These are phyloP conservation scores for Chaetomium sp. DNA, from an alignment of 2,329 filamentous ascomycete species.

Conservation along the genomic window DNA sequence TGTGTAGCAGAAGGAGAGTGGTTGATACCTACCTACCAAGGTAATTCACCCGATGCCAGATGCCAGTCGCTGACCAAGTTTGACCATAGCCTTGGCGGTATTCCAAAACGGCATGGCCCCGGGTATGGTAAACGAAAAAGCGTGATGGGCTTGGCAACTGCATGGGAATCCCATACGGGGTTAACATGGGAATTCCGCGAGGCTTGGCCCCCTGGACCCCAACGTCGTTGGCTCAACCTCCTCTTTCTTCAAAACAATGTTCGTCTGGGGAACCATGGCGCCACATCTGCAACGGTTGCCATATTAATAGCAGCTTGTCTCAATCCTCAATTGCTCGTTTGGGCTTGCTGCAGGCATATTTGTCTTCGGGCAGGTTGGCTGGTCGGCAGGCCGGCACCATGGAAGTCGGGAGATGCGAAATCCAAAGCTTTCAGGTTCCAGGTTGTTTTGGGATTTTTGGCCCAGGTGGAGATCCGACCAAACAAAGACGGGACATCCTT, in stretches of 20 bases:
- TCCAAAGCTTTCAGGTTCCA: neutral
- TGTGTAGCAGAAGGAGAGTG: no score
- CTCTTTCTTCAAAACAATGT: neutral
- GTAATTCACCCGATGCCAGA: no score
- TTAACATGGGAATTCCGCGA: neutral
- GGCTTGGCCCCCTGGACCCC: neutral
- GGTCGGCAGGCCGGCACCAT: no score
- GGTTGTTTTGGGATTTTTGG: no score
- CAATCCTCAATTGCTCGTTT: neutral
- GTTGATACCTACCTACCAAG: no score
- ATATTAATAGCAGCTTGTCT: neutral
- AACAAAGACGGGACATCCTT: neutral
- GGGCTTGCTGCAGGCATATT: neutral
- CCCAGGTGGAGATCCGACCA: neutral
- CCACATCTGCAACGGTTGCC: neutral
- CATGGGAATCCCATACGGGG: neutral
- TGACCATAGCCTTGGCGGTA: neutral
- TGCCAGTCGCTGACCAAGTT: neutral
- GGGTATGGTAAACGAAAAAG: slow-evolving; percentile 9
- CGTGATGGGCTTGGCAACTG: neutral
- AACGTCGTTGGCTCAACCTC: neutral
- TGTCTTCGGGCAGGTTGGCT: neutral
- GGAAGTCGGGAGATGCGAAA: neutral
- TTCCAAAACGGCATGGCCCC: slow-evolving; percentile 2
- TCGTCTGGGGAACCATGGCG: neutral